phyloP scores from a whole-genome alignment of 495 filamentous ascomycete species.

The Ramalina peruviana region DNA sequence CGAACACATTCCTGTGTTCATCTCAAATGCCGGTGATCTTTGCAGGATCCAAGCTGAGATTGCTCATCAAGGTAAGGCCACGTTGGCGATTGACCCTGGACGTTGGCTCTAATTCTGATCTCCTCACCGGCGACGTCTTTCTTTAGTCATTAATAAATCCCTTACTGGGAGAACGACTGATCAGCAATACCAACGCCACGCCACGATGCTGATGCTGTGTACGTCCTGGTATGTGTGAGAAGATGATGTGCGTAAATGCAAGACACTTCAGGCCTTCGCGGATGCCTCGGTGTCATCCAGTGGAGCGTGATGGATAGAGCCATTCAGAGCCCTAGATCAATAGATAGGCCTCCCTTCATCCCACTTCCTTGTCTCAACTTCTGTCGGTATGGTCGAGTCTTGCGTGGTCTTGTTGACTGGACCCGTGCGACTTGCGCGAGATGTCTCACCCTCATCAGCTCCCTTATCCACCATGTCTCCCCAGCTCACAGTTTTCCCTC shows the following conservation, averaged over 20 bases:
- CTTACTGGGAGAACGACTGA: no score
- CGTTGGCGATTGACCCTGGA: no score
- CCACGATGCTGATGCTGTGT: no score
- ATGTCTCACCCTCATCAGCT: constrained; percentile 21
- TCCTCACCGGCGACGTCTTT: no score
- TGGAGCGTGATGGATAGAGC: neutral
- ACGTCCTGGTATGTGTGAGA: neutral
- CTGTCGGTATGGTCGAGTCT: constrained; percentile 13
- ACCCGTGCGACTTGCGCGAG: no score
- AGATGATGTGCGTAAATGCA: neutral
- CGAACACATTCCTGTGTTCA: no score
- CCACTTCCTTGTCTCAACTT: constrained; percentile 35
- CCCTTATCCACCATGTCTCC: constrained; percentile 28
- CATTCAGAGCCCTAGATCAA: constrained; percentile 14
- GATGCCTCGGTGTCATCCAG: neutral
- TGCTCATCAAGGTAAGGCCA: no score
- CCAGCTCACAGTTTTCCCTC: constrained; percentile 21
- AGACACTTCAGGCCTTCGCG: neutral
- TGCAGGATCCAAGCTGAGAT: no score
- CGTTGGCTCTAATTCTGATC: no score
- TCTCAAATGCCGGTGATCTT: no score
- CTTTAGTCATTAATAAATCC: neutral
- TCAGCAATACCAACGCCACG: no score
- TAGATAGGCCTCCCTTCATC: constrained; percentile 54
- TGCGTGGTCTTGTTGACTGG: no score